A percentile compares a stretch with the other conserved stretches of the same genome.
These are phyloP conservation scores for Botryotinia convoluta DNA, from an alignment of 2,329 filamentous ascomycete genomes.

Conservation along the genomic window DNA sequence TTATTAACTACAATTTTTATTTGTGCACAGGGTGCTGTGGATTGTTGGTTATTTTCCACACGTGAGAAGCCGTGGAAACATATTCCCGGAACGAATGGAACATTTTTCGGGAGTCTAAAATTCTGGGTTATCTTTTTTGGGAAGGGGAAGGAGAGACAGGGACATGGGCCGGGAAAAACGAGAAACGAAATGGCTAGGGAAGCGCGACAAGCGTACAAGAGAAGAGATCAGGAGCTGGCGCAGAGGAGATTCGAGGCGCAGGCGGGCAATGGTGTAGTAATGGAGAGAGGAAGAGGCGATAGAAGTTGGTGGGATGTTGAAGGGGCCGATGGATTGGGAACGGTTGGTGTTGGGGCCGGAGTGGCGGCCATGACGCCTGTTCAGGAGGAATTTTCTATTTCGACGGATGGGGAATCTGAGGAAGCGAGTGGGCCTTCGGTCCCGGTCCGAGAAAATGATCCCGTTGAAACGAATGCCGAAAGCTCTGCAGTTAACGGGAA, in stretches of 20 bases:
- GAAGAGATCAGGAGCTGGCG: constrained; percentile 49
- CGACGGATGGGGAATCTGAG: constrained; percentile 4
- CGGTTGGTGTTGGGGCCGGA: not conserved
- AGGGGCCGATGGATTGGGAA: constrained; percentile 22
- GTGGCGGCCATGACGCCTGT: constrained; percentile 29
- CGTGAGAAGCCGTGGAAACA: constrained; percentile 71
- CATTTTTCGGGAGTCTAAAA: constrained; percentile 38
- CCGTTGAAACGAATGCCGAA: not conserved
- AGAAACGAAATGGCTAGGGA: constrained; percentile 54
- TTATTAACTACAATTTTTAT: constrained; percentile 57
- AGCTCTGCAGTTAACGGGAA: not conserved
- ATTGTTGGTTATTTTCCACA: constrained; percentile 65
- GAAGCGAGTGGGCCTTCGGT: not conserved
- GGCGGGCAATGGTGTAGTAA: constrained; percentile 19
- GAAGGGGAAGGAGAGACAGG: constrained; percentile 34
- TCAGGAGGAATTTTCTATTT: constrained; percentile 27
- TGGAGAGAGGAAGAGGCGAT: constrained; percentile 29
- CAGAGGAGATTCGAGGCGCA: constrained; percentile 38
- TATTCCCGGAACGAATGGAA: constrained; percentile 45
- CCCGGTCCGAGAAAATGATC: not conserved
- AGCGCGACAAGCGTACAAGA: constrained; percentile 46
- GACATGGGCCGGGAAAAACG: constrained; percentile 45
- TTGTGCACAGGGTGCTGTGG: constrained; percentile 63
- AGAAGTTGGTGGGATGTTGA: constrained; percentile 40
- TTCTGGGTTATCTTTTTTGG: constrained; percentile 33